phyloP scores from a whole-genome alignment of 768 basidiomycete species.

The Galerina marginata region DNA sequence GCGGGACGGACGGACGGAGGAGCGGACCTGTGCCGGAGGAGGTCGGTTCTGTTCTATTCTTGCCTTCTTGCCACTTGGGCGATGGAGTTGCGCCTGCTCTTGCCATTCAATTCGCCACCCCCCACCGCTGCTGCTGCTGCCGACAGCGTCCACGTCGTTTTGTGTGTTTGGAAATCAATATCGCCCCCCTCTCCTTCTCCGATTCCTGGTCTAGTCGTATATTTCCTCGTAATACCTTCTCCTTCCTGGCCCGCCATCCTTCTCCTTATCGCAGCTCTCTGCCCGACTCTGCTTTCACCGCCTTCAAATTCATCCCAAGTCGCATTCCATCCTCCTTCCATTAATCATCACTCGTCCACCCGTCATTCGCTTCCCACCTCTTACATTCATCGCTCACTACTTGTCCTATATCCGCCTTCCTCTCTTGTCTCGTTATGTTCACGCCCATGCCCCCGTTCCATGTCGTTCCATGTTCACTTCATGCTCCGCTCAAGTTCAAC shows the following conservation, averaged over 20 bases:
- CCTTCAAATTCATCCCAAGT: not conserved
- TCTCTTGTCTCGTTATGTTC: not conserved
- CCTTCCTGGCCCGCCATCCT: not conserved
- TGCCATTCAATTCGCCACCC: not conserved
- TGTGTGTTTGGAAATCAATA: no score
- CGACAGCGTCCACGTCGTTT: no score
- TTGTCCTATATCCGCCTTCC: no score
- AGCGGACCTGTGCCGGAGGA: not conserved
- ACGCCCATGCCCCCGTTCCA: not conserved
- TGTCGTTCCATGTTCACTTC: not conserved
- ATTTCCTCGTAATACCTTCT: no score
- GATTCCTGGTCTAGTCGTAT: no score
- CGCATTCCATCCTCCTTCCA: no score
- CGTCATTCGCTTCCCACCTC: no score
- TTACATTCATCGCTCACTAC: no score
- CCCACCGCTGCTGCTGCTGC: not conserved
- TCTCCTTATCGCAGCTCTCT: not conserved
- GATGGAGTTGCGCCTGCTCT: not conserved
- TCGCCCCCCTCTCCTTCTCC: no score
- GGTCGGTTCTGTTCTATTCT: not conserved
- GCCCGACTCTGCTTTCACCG: not conserved
- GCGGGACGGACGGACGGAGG: not conserved
- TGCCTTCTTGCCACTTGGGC: not conserved
- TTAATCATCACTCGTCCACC: not conserved
- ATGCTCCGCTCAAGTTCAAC: not conserved